Evolutionary conservation across 108 stramenopile genomes (phyloP).

Genomic region (Discostella pseudostelligera): DNA sequence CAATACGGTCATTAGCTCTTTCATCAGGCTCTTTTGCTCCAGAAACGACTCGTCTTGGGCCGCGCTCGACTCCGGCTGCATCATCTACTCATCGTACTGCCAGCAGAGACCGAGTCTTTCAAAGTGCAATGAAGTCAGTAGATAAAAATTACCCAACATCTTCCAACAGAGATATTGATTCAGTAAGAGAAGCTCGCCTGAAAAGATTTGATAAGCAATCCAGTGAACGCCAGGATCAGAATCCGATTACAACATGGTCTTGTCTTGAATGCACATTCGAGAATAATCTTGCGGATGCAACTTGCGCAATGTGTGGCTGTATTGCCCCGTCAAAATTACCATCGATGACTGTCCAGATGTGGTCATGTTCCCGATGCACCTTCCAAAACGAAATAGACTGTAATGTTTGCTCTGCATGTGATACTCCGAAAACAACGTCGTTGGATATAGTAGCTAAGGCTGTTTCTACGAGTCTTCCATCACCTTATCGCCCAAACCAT

Average conservation of each 20-base stretch:
- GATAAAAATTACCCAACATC: constrained; percentile 9
- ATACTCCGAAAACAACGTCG: background rate
- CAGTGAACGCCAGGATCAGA: background rate
- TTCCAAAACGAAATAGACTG: background rate
- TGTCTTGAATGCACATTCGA: constrained; percentile 13
- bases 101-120: background rate
- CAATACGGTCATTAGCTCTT: background rate
- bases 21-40: background rate
- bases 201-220: constrained; percentile 16
- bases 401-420: constrained; percentile 6
- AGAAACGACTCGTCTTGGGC: background rate
- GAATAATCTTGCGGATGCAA: background rate
- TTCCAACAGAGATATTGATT: constrained; percentile 12
- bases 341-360: background rate
- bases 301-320: constrained; percentile 17
- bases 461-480: background rate
- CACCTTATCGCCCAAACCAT: constrained; percentile 6
- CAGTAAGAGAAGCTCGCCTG: constrained; percentile 27
- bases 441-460: background rate
- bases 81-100: background rate
- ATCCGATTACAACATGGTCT: constrained; percentile 8
- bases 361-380: constrained; percentile 14
- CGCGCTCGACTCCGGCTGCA: constrained; percentile 5
- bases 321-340: background rate
- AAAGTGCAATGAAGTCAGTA: background rate